Evolutionary conservation across 208 protist species (phyloP).

Genomic region (Trypanosoma rangeli): DNA sequence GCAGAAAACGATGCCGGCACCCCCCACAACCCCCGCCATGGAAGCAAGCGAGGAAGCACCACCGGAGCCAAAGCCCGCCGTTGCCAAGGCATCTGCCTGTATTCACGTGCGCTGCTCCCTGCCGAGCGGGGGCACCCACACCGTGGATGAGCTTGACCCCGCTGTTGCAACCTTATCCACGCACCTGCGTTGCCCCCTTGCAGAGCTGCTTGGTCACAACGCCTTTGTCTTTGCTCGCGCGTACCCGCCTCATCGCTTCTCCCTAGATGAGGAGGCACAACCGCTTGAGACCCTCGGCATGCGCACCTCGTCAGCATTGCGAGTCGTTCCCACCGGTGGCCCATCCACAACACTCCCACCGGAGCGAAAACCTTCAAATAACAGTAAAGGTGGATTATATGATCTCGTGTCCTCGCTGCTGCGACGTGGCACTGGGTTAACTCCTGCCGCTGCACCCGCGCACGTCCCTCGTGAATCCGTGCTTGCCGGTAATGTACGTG

Average conservation of each 20-base stretch:
- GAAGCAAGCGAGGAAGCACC: not conserved
- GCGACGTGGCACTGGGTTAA: not conserved
- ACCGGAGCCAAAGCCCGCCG: not conserved
- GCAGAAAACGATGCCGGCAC: not conserved
- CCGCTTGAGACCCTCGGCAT: slow-evolving; percentile 46
- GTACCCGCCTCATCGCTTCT: slow-evolving; percentile 54
- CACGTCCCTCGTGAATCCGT: not conserved
- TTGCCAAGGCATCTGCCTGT: not conserved
- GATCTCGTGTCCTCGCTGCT: slow-evolving; percentile 12
- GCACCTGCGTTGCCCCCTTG: slow-evolving; percentile 50
- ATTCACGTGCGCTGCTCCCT: slow-evolving; percentile 68
- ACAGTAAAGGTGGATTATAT: not conserved
- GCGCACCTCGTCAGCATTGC: slow-evolving; percentile 44
- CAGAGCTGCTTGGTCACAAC: slow-evolving; percentile 26
- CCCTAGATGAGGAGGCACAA: slow-evolving; percentile 38
- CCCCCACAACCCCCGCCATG: not conserved
- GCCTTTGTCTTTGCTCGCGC: slow-evolving; percentile 56
- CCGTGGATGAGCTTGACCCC: slow-evolving; percentile 34
- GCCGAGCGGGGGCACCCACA: slow-evolving; percentile 49
- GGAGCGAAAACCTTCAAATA: not conserved
- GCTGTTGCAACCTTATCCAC: slow-evolving; percentile 37
- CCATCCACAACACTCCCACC: not conserved
- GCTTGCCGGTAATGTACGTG: not conserved
- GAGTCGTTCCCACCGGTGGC: slow-evolving; percentile 43
- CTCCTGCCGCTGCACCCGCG: not conserved